Conservation (phyloP, 2,329 filamentous ascomycete genomes). For the Aureobasidium pullulans region DNA sequence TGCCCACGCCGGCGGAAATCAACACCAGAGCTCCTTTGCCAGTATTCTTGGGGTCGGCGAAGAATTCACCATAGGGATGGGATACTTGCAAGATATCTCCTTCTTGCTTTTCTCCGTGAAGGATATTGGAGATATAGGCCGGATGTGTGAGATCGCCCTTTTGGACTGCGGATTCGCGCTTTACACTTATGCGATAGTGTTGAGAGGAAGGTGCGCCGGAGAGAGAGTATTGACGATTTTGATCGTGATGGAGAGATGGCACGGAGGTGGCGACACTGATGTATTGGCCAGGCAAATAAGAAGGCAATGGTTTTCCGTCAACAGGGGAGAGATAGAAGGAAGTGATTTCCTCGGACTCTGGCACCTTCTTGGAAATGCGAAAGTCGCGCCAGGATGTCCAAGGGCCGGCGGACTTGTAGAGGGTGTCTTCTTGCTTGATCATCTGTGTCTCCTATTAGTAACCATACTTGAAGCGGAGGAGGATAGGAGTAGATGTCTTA, state of each 20-base stretch:
- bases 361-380: slow-evolving; percentile 55
- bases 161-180: slow-evolving; percentile 53
- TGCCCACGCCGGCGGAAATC: slow-evolving; percentile 61
- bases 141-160: slow-evolving; percentile 45
- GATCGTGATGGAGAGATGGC: slow-evolving; percentile 63
- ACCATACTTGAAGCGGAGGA: not conserved
- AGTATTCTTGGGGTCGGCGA: slow-evolving; percentile 44
- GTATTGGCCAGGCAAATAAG: slow-evolving; percentile 65
- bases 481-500: not conserved
- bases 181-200: slow-evolving; percentile 64
- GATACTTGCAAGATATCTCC: slow-evolving; percentile 59
- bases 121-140: slow-evolving; percentile 61
- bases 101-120: slow-evolving; percentile 54
- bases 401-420: slow-evolving; percentile 54
- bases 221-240: slow-evolving; percentile 55
- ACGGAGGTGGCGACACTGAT: slow-evolving; percentile 52
- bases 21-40: slow-evolving; percentile 52
- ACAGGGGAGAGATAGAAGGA: slow-evolving; percentile 63
- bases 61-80: slow-evolving; percentile 58
- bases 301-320: slow-evolving; percentile 53
- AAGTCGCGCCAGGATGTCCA: slow-evolving; percentile 66
- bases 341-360: slow-evolving; percentile 60
- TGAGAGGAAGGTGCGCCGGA: slow-evolving; percentile 37
- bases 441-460: slow-evolving; percentile 30
- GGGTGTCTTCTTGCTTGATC: slow-evolving; percentile 55